Percentiles rank a stretch among this genome's conserved stretches.
phyloP scores from a whole-genome alignment of 1,284 basidiomycete genomes.

The Sutorius eximius region DNA sequence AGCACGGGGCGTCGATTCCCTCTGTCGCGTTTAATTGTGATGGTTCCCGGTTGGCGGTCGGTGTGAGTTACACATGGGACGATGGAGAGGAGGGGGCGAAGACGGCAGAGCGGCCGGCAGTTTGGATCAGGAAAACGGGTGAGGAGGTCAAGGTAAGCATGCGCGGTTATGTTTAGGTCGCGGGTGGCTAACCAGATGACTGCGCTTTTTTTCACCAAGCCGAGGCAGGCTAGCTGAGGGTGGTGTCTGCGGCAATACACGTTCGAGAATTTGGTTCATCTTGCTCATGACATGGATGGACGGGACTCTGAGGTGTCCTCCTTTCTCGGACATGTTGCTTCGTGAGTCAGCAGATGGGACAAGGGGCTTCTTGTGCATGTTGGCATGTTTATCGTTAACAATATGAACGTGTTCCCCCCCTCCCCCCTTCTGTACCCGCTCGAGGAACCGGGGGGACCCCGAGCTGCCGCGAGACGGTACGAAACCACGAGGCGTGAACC shows the following conservation, averaged over 20 bases:
- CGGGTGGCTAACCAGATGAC: neutral
- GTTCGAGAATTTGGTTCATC: neutral
- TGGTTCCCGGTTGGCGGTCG: constrained; percentile 80
- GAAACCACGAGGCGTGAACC: neutral
- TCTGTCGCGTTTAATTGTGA: constrained; percentile 81
- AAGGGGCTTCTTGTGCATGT: neutral
- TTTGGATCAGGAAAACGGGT: constrained; percentile 50
- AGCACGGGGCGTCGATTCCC: constrained; percentile 72
- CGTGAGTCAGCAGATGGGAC: neutral
- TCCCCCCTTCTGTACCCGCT: neutral
- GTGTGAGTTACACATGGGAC: constrained; percentile 85
- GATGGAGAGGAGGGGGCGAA: constrained; percentile 72
- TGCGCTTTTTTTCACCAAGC: constrained; percentile 1
- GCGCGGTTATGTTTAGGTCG: neutral
- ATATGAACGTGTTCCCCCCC: neutral
- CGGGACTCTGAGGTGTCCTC: neutral
- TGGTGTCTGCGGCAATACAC: neutral
- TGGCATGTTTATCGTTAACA: neutral
- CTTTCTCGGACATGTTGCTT: neutral
- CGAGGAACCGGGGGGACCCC: neutral
- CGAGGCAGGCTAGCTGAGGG: constrained; percentile 20
- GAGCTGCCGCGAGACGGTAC: neutral
- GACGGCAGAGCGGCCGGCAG: constrained; percentile 45
- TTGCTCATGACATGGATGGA: neutral
- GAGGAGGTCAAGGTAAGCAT: constrained; percentile 60